Evolutionary conservation across 139 green algal genomes (phyloP).

Genomic region (Trebouxia sp.): DNA sequence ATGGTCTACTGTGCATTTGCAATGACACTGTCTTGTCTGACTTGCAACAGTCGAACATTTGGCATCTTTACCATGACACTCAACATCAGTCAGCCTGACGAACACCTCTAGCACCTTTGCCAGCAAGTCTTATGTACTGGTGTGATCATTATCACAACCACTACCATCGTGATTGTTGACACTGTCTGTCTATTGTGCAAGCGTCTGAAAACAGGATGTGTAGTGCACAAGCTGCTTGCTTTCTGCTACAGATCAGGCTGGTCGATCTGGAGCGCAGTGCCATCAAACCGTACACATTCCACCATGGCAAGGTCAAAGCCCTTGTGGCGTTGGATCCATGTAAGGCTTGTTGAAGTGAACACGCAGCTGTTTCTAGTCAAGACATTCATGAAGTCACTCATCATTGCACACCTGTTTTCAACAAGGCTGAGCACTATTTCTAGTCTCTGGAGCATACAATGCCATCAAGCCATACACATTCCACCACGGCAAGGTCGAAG

Average conservation of each 20-base stretch:
- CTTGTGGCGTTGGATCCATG: neutral
- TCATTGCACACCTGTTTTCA: too few species aligned
- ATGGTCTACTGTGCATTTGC: too few species aligned
- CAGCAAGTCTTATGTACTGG: too few species aligned
- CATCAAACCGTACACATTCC: constrained; percentile 30
- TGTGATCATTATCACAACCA: too few species aligned
- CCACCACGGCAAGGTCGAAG: constrained; percentile 25
- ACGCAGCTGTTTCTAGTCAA: too few species aligned
- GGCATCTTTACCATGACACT: too few species aligned
- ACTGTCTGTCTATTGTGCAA: neutral
- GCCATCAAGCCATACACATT: constrained; percentile 19
- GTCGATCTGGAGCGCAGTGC: constrained; percentile 21
- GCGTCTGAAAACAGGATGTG: neutral
- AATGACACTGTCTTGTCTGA: too few species aligned
- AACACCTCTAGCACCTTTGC: neutral
- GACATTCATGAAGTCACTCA: too few species aligned
- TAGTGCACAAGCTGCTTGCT: neutral
- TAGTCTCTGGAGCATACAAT: too few species aligned
- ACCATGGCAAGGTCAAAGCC: constrained; percentile 34
- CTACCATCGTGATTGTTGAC: neutral
- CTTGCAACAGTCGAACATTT: too few species aligned
- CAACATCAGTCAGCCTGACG: too few species aligned
- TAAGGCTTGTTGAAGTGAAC: neutral
- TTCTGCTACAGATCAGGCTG: constrained; percentile 29
- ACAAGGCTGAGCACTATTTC: too few species aligned